Conservation (phyloP, 352 stramenopile genomes). For the Phytophthora kernoviae region DNA sequence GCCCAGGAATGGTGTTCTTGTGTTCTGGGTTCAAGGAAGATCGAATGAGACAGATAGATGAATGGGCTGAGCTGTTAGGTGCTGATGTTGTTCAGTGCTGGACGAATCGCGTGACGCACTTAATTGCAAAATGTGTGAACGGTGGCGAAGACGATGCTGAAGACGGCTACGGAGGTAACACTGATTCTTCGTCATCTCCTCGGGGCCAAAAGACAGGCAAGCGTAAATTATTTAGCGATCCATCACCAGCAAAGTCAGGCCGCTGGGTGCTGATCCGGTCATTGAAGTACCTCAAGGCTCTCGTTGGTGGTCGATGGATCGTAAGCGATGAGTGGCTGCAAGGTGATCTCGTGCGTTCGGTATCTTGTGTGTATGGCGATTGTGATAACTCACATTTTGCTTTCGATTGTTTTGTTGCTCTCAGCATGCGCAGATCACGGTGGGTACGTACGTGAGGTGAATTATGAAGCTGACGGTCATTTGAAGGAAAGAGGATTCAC, state of each 20-base stretch:
- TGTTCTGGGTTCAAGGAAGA: slow-evolving; percentile 61
- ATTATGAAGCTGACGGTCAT: slow-evolving; percentile 67
- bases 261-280: slow-evolving; percentile 87
- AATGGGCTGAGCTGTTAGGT: slow-evolving; percentile 46
- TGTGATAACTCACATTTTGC: not conserved
- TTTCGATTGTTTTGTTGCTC: slow-evolving; percentile 10
- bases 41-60: slow-evolving; percentile 45
- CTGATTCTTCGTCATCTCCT: slow-evolving; percentile 17
- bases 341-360: slow-evolving; percentile 31
- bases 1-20: slow-evolving; percentile 55
- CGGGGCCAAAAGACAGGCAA: slow-evolving; percentile 36
- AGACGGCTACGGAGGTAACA: slow-evolving; percentile 24
- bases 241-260: slow-evolving; percentile 23
- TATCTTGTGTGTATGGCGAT: not conserved
- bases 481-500: slow-evolving; percentile 54
- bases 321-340: slow-evolving; percentile 83
- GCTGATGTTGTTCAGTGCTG: slow-evolving; percentile 58
- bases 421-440: slow-evolving; percentile 48
- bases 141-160: slow-evolving; percentile 36
- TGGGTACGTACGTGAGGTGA: slow-evolving; percentile 46
- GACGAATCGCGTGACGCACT: slow-evolving; percentile 72
- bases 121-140: slow-evolving; percentile 84
- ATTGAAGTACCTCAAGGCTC: slow-evolving; percentile 87
- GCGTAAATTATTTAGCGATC: slow-evolving; percentile 51
- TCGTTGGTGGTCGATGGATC: slow-evolving; percentile 82